These are phyloP conservation scores for Anthostomella pinea DNA, from an alignment of 2,329 filamentous ascomycete species.

Conservation along the genomic window DNA sequence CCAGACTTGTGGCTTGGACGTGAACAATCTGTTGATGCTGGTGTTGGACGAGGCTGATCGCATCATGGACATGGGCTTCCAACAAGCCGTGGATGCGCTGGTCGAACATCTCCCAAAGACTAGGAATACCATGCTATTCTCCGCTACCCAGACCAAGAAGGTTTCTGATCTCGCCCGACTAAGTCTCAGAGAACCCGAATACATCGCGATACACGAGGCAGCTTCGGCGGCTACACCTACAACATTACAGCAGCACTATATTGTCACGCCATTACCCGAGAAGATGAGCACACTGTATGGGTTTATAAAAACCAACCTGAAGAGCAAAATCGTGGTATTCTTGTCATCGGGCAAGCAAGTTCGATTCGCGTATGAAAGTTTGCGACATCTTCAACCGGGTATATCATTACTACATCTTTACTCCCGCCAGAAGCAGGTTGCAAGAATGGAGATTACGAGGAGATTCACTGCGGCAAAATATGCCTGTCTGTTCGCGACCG, in stretches of 20 bases:
- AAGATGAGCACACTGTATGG: slow-evolving; percentile 92
- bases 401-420: slow-evolving; percentile 90
- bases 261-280: slow-evolving; percentile 77
- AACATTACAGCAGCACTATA: slow-evolving; percentile 86
- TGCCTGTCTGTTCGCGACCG: slow-evolving; percentile 89
- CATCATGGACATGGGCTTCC: slow-evolving; percentile 97
- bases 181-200: slow-evolving; percentile 87
- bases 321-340: slow-evolving; percentile 94
- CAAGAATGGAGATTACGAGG: slow-evolving; percentile 80
- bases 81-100: slow-evolving; percentile 85
- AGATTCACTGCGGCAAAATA: slow-evolving; percentile 79
- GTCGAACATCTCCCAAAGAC: slow-evolving; percentile 83
- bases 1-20: slow-evolving; percentile 85
- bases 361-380: slow-evolving; percentile 89
- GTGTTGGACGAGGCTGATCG: slow-evolving; percentile 95
- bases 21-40: slow-evolving; percentile 86
- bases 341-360: slow-evolving; percentile 95
- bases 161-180: slow-evolving; percentile 88
- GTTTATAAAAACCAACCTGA: slow-evolving; percentile 87
- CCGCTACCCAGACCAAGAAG: slow-evolving; percentile 91
- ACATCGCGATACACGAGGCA: slow-evolving; percentile 88
- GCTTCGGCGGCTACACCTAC: slow-evolving; percentile 77
- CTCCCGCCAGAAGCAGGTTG: slow-evolving; percentile 88
- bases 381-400: slow-evolving; percentile 90
- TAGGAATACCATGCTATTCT: slow-evolving; percentile 91